Percentiles rank a stretch among this genome's conserved stretches.
phyloP scores from a whole-genome alignment of 2,329 filamentous ascomycete species.

The Thelonectria discophora region DNA sequence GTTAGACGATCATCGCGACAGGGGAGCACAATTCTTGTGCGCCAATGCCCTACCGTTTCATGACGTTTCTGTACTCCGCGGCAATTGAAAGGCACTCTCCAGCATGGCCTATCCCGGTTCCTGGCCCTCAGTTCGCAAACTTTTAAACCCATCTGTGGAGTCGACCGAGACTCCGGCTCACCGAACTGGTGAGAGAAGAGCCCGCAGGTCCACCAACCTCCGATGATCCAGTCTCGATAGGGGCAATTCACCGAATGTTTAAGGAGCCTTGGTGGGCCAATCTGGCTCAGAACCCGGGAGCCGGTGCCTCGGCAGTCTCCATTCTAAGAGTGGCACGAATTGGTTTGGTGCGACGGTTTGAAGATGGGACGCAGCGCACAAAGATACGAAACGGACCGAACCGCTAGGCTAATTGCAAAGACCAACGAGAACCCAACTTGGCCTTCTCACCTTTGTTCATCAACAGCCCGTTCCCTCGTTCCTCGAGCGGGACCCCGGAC shows the following conservation, averaged over 20 bases:
- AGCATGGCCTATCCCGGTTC: background rate
- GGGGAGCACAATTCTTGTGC: background rate
- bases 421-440: too few species aligned
- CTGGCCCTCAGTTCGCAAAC: background rate
- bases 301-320: constrained; percentile 2
- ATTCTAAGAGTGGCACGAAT: background rate
- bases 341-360: background rate
- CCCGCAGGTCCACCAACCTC: background rate
- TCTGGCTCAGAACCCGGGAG: background rate
- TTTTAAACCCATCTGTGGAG: constrained; percentile 4
- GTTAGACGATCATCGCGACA: background rate
- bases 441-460: too few species aligned
- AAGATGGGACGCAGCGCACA: background rate
- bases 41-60: constrained; percentile 3
- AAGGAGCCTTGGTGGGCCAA: background rate
- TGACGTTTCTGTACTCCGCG: background rate
- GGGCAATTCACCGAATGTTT: background rate
- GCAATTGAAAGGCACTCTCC: background rate
- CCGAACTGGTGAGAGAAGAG: background rate
- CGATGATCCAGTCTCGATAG: background rate
- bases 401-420: constrained; percentile 23
- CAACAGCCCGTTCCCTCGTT: too few species aligned
- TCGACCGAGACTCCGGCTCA: constrained; percentile 6
- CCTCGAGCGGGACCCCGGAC: too few species aligned
- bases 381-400: constrained; percentile 25